Evolutionary conservation across 2,329 filamentous ascomycete species (phyloP).

Genomic region (Aaosphaeria pasadenensis): DNA sequence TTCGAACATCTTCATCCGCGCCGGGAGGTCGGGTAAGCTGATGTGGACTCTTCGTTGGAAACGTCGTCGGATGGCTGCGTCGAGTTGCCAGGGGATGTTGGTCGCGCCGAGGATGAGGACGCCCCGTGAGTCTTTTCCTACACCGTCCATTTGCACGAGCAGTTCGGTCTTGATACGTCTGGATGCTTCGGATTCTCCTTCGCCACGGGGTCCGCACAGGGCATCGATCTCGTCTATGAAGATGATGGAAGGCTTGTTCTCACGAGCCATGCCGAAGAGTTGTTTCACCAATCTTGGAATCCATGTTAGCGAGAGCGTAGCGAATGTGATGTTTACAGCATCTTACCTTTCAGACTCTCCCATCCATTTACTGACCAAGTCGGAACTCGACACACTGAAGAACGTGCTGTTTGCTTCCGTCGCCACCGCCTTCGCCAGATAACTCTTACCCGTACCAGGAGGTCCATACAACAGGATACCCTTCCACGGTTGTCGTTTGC

Average conservation of each 20-base stretch:
- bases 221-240: conserved; percentile 99
- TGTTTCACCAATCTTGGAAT: conserved; percentile 79
- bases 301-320: background rate
- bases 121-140: conserved; percentile 90
- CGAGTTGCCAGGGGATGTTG: conserved; percentile 98
- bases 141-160: conserved; percentile 98
- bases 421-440: conserved; percentile 93
- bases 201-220: conserved; percentile 84
- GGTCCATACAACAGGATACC: conserved; percentile 95
- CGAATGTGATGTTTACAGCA: background rate
- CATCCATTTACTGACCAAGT: conserved; percentile 99
- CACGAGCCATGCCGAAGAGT: conserved; percentile 94
- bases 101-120: conserved; percentile 94
- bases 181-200: conserved; percentile 97
- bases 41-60: conserved; percentile 98
- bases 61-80: conserved; percentile 89
- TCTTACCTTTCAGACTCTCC: conserved; percentile 91
- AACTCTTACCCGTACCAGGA: conserved; percentile 95
- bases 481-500: conserved; percentile 97
- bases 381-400: conserved; percentile 96
- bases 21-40: conserved; percentile 80
- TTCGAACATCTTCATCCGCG: conserved; percentile 93
- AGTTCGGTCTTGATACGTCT: conserved; percentile 98
- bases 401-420: conserved; percentile 99
- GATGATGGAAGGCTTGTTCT: conserved; percentile 97